A percentile compares a stretch with the other conserved stretches of the same genome.
Evolutionary conservation across 495 filamentous ascomycete species (phyloP).

Genomic region (Neurospora tetrasperma): DNA sequence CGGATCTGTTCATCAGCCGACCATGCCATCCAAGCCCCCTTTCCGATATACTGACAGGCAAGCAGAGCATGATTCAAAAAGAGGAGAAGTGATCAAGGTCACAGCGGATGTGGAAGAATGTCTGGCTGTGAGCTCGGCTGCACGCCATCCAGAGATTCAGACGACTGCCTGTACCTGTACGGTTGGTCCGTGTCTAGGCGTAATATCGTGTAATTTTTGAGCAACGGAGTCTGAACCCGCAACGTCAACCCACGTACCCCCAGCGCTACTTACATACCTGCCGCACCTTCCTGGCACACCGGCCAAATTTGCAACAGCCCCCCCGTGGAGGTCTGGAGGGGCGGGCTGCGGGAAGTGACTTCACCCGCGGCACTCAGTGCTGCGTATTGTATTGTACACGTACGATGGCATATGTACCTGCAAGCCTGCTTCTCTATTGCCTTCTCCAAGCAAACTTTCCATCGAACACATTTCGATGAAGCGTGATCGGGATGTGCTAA

Average conservation of each 20-base stretch:
- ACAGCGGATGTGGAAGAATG: background rate
- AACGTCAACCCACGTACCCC: background rate
- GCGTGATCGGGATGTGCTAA: background rate
- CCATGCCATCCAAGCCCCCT: background rate
- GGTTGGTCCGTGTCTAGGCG: constrained; percentile 2
- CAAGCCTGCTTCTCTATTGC: background rate
- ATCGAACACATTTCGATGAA: background rate
- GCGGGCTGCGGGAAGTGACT: constrained; percentile 11
- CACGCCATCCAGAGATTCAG: background rate
- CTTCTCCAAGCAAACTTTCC: background rate
- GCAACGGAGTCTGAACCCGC: constrained; percentile 9
- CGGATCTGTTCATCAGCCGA: background rate
- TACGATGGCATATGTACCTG: background rate
- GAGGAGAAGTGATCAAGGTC: background rate
- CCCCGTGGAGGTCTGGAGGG: constrained; percentile 2
- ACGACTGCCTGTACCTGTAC: background rate
- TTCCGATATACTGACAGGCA: background rate
- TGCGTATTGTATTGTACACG: background rate
- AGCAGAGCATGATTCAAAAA: background rate
- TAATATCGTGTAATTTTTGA: constrained; percentile 7
- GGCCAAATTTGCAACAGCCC: constrained; percentile 9
- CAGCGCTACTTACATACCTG: background rate
- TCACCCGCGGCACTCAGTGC: background rate
- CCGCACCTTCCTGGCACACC: constrained; percentile 9
- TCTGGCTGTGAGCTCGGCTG: background rate